These are phyloP conservation scores for Bacterosira constricta DNA, from an alignment of 108 stramenopile species.

Conservation along the genomic window DNA sequence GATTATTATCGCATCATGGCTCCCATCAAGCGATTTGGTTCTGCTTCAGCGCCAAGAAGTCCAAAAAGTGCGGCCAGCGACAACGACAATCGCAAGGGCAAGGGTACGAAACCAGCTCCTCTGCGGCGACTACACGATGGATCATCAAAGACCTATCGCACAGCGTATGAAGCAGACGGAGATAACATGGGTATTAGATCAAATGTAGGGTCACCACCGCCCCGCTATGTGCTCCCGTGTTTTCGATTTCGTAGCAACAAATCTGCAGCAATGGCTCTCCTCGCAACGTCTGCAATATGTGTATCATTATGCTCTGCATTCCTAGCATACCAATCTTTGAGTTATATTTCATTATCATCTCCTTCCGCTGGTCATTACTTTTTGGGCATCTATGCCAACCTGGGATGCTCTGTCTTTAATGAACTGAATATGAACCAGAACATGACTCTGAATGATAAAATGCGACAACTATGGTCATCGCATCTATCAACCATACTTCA, in stretches of 20 bases:
- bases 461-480: constrained; percentile 43
- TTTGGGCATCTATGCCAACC: constrained; percentile 32
- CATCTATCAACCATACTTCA: constrained; percentile 42
- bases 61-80: too few relatives aligned
- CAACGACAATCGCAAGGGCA: too few relatives aligned
- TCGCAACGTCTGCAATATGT: constrained; percentile 23
- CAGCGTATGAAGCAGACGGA: background rate
- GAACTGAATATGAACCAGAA: constrained; percentile 15
- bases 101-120: background rate
- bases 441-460: constrained; percentile 5
- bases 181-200: constrained; percentile 18
- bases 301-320: constrained; percentile 27
- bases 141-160: background rate
- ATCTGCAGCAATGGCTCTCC: constrained; percentile 4
- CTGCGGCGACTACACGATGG: background rate
- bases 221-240: constrained; percentile 42
- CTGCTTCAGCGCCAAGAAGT: constrained; percentile 1
- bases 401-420: constrained; percentile 41
- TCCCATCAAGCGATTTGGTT: constrained; percentile 11
- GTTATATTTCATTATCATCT: constrained; percentile 6
- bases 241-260: constrained; percentile 32
- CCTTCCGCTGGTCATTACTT: constrained; percentile 20
- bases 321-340: constrained; percentile 29
- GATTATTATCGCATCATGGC: too few relatives aligned
- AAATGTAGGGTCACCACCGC: constrained; percentile 8